Evolutionary conservation across 108 stramenopile species (phyloP).

Genomic region (Stephanodiscus triporus): DNA sequence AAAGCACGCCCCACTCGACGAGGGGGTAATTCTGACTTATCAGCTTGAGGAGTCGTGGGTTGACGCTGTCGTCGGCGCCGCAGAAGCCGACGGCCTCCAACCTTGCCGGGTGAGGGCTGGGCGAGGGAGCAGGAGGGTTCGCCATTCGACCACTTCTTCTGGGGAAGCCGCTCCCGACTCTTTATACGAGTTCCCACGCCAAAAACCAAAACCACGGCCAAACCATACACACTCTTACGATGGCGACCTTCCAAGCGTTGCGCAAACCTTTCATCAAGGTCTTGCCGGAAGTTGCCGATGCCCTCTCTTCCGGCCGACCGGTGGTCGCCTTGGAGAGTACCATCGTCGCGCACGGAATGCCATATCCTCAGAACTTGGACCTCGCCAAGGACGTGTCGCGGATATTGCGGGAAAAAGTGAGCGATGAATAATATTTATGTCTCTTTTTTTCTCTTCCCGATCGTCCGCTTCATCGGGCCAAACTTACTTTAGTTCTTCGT

Average conservation of each 20-base stretch:
- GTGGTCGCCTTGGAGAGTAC: conserved; percentile 97
- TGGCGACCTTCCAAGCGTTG: no score
- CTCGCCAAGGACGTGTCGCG: conserved; percentile 52
- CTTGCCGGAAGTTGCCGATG: conserved; percentile 41
- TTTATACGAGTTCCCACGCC: no score
- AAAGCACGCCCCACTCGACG: conserved; percentile 93
- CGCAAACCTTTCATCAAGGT: conserved; percentile 19
- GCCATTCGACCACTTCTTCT: no score
- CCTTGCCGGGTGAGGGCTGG: conserved; percentile 7
- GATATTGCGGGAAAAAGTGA: conserved; percentile 5
- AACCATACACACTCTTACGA: no score
- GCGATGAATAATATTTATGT: background rate
- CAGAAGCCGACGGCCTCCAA: conserved; percentile 90
- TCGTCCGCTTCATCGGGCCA: background rate
- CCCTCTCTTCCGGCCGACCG: conserved; percentile 33
- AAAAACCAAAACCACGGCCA: no score
- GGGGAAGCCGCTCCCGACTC: no score
- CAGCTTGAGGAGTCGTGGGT: conserved; percentile 67
- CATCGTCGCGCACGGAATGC: conserved; percentile 99
- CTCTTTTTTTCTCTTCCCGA: background rate
- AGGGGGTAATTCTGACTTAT: conserved; percentile 69
- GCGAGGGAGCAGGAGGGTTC: background rate
- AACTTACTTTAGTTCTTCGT: background rate
- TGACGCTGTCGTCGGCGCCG: conserved; percentile 91
- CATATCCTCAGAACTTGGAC: conserved; percentile 95